Evolutionary conservation across 192 early-diverging fungal genomes (phyloP).

Genomic region (Spinellus fusiger): DNA sequence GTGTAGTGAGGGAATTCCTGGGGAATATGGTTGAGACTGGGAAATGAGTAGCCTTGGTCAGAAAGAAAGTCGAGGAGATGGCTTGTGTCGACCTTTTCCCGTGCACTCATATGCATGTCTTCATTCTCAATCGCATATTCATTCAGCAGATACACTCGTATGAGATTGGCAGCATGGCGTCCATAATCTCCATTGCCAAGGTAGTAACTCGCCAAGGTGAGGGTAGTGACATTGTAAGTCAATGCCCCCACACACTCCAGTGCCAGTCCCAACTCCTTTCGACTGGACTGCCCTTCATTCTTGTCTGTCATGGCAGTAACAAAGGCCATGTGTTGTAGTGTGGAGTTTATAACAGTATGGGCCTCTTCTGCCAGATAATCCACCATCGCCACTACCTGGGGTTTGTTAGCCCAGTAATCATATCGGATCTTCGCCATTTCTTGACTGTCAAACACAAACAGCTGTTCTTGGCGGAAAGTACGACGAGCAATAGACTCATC

Average conservation of each 20-base stretch:
- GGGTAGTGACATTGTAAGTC: constrained; percentile 47
- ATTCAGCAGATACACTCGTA: constrained; percentile 44
- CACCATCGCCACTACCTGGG: constrained; percentile 34
- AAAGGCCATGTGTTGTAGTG: constrained; percentile 1
- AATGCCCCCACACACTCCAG: constrained; percentile 25
- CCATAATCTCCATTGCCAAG: constrained; percentile 46
- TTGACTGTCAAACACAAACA: constrained; percentile 47
- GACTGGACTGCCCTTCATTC: too few species aligned
- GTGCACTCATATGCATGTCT: constrained; percentile 38
- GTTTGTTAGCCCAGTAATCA: constrained; percentile 47
- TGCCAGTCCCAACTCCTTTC: constrained; percentile 1
- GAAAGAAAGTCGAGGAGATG: constrained; percentile 38
- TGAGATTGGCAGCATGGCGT: constrained; percentile 47
- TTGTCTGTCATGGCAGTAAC: background rate
- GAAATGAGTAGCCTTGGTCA: constrained; percentile 62
- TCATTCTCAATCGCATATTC: constrained; percentile 39
- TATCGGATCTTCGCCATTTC: constrained; percentile 39
- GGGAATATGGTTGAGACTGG: constrained; percentile 44
- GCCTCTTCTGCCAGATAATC: constrained; percentile 27
- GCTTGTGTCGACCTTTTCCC: constrained; percentile 36
- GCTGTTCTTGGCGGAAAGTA: constrained; percentile 37
- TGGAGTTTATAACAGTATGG: constrained; percentile 9
- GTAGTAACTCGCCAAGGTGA: constrained; percentile 49
- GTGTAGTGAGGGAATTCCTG: constrained; percentile 37
- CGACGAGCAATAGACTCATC: constrained; percentile 50